Percentiles rank a stretch among this genome's conserved stretches.
These are phyloP conservation scores for Stagonosporopsis cucurbitacearum DNA, from an alignment of 2,329 filamentous ascomycete species.

Conservation along the genomic window DNA sequence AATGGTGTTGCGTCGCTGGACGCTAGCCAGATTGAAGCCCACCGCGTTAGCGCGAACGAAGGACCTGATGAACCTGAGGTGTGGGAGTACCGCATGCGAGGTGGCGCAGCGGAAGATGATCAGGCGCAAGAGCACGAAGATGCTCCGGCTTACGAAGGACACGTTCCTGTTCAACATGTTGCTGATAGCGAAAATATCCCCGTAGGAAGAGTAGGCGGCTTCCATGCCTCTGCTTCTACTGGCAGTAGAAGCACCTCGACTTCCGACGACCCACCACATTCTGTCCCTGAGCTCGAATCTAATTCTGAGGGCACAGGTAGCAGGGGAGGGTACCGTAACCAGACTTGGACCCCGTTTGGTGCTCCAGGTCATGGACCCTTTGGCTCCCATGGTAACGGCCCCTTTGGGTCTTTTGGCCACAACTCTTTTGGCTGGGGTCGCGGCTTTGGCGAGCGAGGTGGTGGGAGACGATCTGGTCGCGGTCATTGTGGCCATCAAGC, in stretches of 20 bases:
- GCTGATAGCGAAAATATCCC: slow-evolving; percentile 29
- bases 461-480: background rate
- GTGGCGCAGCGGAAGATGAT: slow-evolving; percentile 21
- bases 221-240: background rate
- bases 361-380: slow-evolving; percentile 15
- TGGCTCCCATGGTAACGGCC: slow-evolving; percentile 16
- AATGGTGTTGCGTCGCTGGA: slow-evolving; percentile 35
- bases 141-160: slow-evolving; percentile 30
- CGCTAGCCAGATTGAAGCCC: slow-evolving; percentile 37
- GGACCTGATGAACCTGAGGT: slow-evolving; percentile 31
- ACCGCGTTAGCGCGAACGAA: slow-evolving; percentile 32
- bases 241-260: background rate
- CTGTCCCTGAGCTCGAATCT: slow-evolving; percentile 22
- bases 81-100: slow-evolving; percentile 35
- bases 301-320: background rate
- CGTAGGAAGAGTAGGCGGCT: slow-evolving; percentile 25
- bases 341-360: slow-evolving; percentile 27
- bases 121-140: slow-evolving; percentile 25
- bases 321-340: slow-evolving; percentile 5
- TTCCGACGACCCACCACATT: slow-evolving; percentile 36
- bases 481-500: slow-evolving; percentile 3
- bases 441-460: background rate
- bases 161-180: slow-evolving; percentile 37
- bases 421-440: slow-evolving; percentile 13
- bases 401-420: slow-evolving; percentile 14